phyloP scores from a whole-genome alignment of 1,284 basidiomycete genomes.

The Ganoderma resinaceum region DNA sequence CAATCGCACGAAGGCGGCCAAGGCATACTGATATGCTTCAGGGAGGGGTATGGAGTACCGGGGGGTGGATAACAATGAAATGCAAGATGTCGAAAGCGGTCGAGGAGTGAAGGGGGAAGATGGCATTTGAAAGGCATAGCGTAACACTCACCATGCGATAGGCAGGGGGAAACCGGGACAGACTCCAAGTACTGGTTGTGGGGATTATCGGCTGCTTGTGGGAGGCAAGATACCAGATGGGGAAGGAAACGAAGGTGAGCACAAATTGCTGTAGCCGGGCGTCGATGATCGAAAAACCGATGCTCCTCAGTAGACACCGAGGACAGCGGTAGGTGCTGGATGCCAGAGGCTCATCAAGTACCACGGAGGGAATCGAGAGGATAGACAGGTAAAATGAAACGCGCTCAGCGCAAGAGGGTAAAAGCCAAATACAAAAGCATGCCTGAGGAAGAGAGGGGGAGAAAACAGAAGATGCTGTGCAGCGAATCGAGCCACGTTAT shows the following conservation, averaged over 20 bases:
- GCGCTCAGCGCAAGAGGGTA: neutral
- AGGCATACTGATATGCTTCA: neutral
- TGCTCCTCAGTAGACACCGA: neutral
- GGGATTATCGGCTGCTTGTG: neutral
- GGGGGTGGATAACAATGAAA: neutral
- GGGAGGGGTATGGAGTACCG: neutral
- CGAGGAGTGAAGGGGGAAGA: neutral
- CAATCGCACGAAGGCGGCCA: too few species aligned
- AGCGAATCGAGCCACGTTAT: neutral
- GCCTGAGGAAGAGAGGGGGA: neutral
- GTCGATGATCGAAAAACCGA: neutral
- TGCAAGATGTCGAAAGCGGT: neutral
- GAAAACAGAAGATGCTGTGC: constrained; percentile 1
- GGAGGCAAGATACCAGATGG: neutral
- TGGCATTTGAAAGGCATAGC: neutral
- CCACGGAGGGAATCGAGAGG: neutral
- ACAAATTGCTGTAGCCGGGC: neutral
- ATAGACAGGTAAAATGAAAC: neutral
- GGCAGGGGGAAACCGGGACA: neutral
- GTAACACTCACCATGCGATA: neutral
- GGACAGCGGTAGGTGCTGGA: neutral
- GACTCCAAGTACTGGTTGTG: neutral
- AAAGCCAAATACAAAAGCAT: neutral
- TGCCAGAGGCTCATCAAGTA: neutral
- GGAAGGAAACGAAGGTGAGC: neutral